Evolutionary conservation across 192 early-diverging fungal genomes (phyloP).

Genomic region (Backusella australiensis): DNA sequence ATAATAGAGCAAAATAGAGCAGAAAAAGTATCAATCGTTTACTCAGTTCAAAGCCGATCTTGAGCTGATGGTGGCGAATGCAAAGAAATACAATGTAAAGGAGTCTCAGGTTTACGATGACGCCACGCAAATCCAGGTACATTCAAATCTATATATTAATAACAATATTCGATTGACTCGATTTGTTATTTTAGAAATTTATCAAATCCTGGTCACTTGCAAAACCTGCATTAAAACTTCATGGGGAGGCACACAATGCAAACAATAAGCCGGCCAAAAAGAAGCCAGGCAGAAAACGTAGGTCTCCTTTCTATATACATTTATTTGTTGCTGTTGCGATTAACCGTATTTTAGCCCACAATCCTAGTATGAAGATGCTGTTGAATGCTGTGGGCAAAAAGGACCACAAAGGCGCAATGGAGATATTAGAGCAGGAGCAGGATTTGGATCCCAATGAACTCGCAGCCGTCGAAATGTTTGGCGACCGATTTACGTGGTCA

Average conservation of each 20-base stretch:
- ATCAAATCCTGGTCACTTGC: slow-evolving; percentile 20
- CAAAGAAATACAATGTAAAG: slow-evolving; percentile 52
- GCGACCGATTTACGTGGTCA: slow-evolving; percentile 74
- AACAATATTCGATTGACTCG: background rate
- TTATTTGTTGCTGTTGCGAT: too few species aligned
- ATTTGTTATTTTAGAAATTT: slow-evolving; percentile 24
- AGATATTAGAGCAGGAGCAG: slow-evolving; percentile 15
- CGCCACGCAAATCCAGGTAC: slow-evolving; percentile 45
- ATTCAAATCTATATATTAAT: background rate
- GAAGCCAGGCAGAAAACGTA: background rate
- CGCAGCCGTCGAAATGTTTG: slow-evolving; percentile 34
- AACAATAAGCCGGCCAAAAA: background rate
- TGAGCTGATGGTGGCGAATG: slow-evolving; percentile 47
- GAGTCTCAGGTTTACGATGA: slow-evolving; percentile 47
- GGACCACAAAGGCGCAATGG: slow-evolving; percentile 6
- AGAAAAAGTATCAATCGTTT: slow-evolving; percentile 25
- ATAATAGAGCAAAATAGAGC: slow-evolving; percentile 26
- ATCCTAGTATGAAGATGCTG: background rate
- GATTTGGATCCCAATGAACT: slow-evolving; percentile 28
- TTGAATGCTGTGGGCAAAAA: slow-evolving; percentile 18
- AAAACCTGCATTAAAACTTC: slow-evolving; percentile 15
- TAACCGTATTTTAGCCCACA: background rate
- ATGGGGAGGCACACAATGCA: slow-evolving; percentile 1
- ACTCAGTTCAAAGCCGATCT: slow-evolving; percentile 41
- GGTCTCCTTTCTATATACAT: background rate